Percentiles rank a stretch among this genome's conserved stretches.
These are phyloP conservation scores for Xylariomycetidae sp. DNA, from an alignment of 2,329 filamentous ascomycete genomes.

Conservation along the genomic window DNA sequence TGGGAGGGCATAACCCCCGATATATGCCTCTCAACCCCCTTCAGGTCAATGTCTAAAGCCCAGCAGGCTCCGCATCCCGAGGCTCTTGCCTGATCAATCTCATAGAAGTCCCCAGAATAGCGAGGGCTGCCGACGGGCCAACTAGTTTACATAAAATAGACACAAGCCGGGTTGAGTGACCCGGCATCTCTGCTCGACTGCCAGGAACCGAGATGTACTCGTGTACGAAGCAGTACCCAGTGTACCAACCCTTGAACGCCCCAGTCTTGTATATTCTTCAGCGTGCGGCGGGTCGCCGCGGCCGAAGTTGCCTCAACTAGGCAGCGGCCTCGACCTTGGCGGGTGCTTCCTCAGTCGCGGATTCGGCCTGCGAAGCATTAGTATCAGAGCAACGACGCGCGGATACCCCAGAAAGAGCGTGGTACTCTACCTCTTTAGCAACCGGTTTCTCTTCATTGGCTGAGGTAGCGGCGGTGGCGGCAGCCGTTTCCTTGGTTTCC, in stretches of 20 bases:
- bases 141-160: slow-evolving; percentile 24
- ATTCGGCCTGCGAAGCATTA: no score
- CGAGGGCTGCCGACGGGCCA: slow-evolving; percentile 12
- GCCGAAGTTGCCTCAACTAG: slow-evolving; percentile 2
- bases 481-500: slow-evolving; percentile 33
- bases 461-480: slow-evolving; percentile 24
- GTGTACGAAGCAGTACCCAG: no score
- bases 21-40: no score
- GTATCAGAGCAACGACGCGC: no score
- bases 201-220: slow-evolving; percentile 5
- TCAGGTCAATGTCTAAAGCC: no score
- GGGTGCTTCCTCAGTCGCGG: slow-evolving; percentile 5
- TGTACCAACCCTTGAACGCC: no score
- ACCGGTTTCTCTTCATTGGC: slow-evolving; percentile 13
- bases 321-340: slow-evolving; percentile 1
- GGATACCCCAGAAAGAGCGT: no score
- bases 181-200: slow-evolving; percentile 11
- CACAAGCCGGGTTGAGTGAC: slow-evolving; percentile 10
- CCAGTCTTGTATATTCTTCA: no score
- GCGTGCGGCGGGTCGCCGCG: no score
- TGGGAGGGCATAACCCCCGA: no score
- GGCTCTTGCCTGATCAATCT: slow-evolving; percentile 4
- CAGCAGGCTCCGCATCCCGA: slow-evolving; percentile 6
- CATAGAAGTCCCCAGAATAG: slow-evolving; percentile 5
- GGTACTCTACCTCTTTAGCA: slow-evolving; percentile 28